Base-by-base conservation (phyloP, 2,329 filamentous ascomycete species). In the Tricladium varicosporioides region DNA sequence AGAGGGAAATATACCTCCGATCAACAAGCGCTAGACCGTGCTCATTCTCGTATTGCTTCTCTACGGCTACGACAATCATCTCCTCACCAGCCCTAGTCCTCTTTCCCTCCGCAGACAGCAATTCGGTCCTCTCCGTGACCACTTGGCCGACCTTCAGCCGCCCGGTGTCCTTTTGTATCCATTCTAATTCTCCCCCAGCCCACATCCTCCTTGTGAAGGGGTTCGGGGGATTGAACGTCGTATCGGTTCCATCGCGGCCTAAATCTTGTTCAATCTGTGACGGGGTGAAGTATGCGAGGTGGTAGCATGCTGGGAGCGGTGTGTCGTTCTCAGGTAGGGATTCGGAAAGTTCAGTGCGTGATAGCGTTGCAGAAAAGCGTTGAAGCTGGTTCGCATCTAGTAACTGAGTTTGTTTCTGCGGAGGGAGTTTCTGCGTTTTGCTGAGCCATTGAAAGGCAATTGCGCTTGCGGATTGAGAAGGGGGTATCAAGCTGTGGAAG, bases 191-290 rank as follows among this genome's bases (percentile, higher is more conserved):
- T 0, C 85, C 85, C 1, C 84, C 85, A 0, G 85, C 85, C 85
- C 85, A 88, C 85, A 88, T 87, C 11, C 85, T 76, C 31, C 84
- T 71, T 1, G 82, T 85, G 56, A 86, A 88, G 0, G 84, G 84
- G 2, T 71, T 59, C 0, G 81, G 76, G 0, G 84, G 79, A 62
- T 86, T 87, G 67, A 83, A 87, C 0, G 79, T 79, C 1, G 67
- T 71, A 70, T 88, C 85, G 0, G 81, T 85, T 13, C 85, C 85
- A 67, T 88, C 85, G 0, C 67, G 59, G 0, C 83, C 84, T 0
- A 88, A 75, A 5, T 81, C 75, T 0, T 66, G 59, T 63, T 87
- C 84, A 0, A 81, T 59, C 4, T 80, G 79, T 0, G 73, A 72
- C 0, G 84, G 83, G 0, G 83, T 85, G 65, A 88, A 87, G 67